Percentiles rank a stretch among this genome's conserved stretches.
These are phyloP conservation scores for Suillus fuscotomentosus DNA, from an alignment of 768 basidiomycete species.

Conservation along the genomic window DNA sequence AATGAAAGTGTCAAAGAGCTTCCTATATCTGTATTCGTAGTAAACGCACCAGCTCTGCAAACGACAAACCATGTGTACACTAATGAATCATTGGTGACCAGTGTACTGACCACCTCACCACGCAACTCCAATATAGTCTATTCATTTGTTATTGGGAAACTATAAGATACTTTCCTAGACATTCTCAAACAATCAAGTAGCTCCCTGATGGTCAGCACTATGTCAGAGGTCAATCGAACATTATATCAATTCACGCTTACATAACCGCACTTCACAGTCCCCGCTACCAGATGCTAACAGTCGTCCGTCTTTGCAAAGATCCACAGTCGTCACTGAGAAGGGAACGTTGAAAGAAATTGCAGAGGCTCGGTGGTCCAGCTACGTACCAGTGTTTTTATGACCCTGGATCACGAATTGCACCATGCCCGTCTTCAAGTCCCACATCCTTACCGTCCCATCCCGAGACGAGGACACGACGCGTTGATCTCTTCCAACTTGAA, in stretches of 20 bases:
- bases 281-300: slow-evolving; percentile 69
- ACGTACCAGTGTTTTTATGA: slow-evolving; percentile 63
- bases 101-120: neutral
- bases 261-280: slow-evolving; percentile 71
- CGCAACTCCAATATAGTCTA: neutral
- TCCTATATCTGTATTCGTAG: neutral
- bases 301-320: slow-evolving; percentile 59
- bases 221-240: neutral
- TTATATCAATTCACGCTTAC: slow-evolving; percentile 32
- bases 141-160: neutral
- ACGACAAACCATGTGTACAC: neutral
- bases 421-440: slow-evolving; percentile 74
- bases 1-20: neutral
- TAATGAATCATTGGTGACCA: neutral
- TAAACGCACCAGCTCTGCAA: neutral
- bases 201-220: neutral
- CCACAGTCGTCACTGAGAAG: slow-evolving; percentile 30
- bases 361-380: neutral
- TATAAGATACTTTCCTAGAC: neutral
- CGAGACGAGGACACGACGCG: slow-evolving; percentile 96
- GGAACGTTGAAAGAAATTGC: neutral
- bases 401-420: slow-evolving; percentile 93
- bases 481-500: slow-evolving; percentile 72
- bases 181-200: neutral
- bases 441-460: slow-evolving; percentile 95